Conservation (phyloP, 2,329 filamentous ascomycete genomes). For the Tolypocladium inflatum region DNA sequence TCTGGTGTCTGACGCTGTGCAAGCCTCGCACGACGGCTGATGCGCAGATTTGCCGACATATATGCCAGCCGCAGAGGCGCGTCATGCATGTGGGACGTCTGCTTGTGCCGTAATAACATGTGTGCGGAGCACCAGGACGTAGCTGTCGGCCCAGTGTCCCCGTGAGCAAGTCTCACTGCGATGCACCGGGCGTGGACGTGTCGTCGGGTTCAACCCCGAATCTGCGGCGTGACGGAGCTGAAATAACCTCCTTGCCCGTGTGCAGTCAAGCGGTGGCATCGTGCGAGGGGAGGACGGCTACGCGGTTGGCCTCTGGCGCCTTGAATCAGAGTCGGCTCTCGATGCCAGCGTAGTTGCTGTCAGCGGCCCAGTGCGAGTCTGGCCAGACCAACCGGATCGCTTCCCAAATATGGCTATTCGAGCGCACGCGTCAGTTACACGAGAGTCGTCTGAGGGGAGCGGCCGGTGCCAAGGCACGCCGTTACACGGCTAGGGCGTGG, state of each 20-base stretch:
- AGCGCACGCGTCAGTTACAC: constrained; percentile 20
- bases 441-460: background rate
- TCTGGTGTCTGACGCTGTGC: constrained; percentile 1
- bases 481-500: constrained; percentile 3
- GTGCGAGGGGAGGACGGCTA: background rate
- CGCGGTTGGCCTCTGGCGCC: background rate
- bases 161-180: background rate
- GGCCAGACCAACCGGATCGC: constrained; percentile 89
- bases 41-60: background rate
- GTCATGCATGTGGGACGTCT: background rate
- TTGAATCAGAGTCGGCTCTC: constrained; percentile 65
- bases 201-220: background rate
- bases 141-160: background rate
- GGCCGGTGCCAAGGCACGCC: background rate
- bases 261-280: background rate
- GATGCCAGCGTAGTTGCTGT: constrained; percentile 56
- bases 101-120: background rate
- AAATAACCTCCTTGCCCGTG: background rate
- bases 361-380: constrained; percentile 72
- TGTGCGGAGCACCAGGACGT: background rate
- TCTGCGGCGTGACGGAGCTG: background rate
- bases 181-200: background rate
- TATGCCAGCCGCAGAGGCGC: background rate
- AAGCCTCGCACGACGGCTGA: background rate
- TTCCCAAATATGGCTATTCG: constrained; percentile 78